Evolutionary conservation across 805 yeast species (phyloP), one percentile per base, ranked within the genome.

Genomic region (Ogataea nonfermentans): DNA sequence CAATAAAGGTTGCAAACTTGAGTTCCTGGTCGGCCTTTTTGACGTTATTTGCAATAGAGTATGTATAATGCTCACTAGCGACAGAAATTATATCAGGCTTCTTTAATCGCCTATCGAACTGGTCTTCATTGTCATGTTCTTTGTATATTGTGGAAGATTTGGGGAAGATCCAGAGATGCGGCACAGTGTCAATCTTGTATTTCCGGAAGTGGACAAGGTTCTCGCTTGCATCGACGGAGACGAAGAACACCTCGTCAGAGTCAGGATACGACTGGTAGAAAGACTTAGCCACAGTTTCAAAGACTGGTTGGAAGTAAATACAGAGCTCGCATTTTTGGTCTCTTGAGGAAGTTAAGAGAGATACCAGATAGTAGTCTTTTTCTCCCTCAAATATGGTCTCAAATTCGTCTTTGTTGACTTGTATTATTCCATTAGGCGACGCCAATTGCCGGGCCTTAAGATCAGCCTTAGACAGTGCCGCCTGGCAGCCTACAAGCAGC

Each of bases 121-220:
- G 43, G 23, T 57, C 62, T 16, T 47, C 67, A 29, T 17, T 38
- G 3, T 48, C 49, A 27, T 44, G 46, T 79, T 83, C 32, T 19
- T 45, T 51, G 30, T 52, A 52, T 7, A 52, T 41, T 3, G 19
- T 8, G 2, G 44, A 38, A 2, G 48, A 36, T 2, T 32, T 33
- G 3, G 89, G 88, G 40, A 76, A 70, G 2, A 83, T 63, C 78
- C 88, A 77, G n/a, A 81, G 48, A 43, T 77, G 80, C 1, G 95
- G 93, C 3, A 81, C 76, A 2, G 76, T 63, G 3, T 60, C 60
- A 40, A 84, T 52, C 3, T 63, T 57, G 37, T 80, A 49, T 8
- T 62, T 57, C 17, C 62, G 55, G 43, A 76, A 73, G 16, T 73
- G 51, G 3, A 57, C 52, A 9, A 61, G 43, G 48, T 79, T 79